Conservation (phyloP, 331 rosid genomes). For the Malus hybrid region DNA sequence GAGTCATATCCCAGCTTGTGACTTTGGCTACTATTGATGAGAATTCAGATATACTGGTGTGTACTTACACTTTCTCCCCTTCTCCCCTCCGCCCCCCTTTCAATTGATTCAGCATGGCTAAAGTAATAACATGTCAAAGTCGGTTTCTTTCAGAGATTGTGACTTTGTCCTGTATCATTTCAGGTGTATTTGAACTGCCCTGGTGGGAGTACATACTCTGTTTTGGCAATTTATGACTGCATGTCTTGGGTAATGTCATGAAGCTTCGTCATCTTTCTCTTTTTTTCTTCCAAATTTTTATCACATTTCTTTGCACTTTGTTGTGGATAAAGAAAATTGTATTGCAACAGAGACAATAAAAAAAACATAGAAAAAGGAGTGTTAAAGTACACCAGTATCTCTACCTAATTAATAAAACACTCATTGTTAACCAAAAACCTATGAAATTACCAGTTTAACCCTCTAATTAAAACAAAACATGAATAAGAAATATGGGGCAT, state of each 20-base stretch:
- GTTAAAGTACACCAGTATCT: neutral
- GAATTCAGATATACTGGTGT: constrained; percentile 78
- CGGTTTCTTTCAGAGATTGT: neutral
- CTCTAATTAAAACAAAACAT: too few species aligned
- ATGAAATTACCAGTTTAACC: too few species aligned
- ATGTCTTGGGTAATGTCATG: constrained; percentile 85
- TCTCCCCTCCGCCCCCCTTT: neutral
- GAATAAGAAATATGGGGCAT: too few species aligned
- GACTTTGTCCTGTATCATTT: constrained; percentile 14
- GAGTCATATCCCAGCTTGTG: constrained; percentile 92
- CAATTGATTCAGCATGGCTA: neutral
- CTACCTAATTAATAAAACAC: too few species aligned
- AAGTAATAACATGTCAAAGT: neutral
- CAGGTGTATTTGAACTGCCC: constrained; percentile 93
- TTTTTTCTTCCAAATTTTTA: neutral
- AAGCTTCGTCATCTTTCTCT: neutral
- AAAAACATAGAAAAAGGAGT: neutral
- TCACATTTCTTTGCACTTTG: neutral
- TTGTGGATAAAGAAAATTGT: neutral
- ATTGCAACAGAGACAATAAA: neutral
- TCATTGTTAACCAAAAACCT: too few species aligned
- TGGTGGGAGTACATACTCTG: constrained; percentile 90
- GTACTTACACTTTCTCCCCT: constrained; percentile 9
- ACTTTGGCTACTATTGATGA: constrained; percentile 83
- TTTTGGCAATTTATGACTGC: constrained; percentile 94